Percentiles rank a stretch among this genome's conserved stretches.
Conservation (phyloP, 2,329 filamentous ascomycete species). For the Fulvia fulva region DNA sequence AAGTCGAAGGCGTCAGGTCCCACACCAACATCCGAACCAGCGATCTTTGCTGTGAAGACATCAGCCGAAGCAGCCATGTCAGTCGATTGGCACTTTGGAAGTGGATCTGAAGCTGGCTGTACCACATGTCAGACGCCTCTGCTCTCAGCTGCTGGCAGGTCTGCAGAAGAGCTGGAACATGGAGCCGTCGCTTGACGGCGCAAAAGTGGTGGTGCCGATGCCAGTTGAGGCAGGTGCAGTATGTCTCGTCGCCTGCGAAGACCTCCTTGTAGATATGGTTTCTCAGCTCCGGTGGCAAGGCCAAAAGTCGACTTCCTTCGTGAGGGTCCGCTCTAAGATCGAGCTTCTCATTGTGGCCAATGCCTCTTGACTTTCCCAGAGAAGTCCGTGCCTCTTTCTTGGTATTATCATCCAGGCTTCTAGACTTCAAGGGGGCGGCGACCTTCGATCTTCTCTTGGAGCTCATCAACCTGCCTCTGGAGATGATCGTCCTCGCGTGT, state of each 20-base stretch:
- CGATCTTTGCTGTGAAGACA: background rate
- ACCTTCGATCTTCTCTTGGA: background rate
- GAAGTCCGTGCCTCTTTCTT: no score
- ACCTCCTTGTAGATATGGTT: background rate
- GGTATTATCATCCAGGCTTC: no score
- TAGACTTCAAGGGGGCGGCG: no score
- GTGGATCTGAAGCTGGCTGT: background rate
- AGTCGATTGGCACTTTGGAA: slow-evolving; percentile 10
- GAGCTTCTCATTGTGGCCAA: background rate
- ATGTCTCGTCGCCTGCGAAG: background rate
- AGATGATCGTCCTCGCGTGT: background rate
- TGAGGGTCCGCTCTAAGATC: background rate
- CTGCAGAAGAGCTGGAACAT: background rate
- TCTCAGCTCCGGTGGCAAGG: background rate
- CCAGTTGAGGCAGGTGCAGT: background rate
- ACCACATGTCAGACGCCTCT: background rate
- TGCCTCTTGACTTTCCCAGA: background rate
- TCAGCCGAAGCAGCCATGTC: slow-evolving; percentile 8
- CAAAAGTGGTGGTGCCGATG: background rate
- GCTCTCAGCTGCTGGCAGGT: background rate
- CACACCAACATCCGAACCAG: background rate
- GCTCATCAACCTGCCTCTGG: background rate
- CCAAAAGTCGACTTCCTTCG: background rate
- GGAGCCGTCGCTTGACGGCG: background rate
- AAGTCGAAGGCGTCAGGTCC: background rate